phyloP scores from a whole-genome alignment of 345 rosid genomes.

The Rhodamnia rubescens region DNA sequence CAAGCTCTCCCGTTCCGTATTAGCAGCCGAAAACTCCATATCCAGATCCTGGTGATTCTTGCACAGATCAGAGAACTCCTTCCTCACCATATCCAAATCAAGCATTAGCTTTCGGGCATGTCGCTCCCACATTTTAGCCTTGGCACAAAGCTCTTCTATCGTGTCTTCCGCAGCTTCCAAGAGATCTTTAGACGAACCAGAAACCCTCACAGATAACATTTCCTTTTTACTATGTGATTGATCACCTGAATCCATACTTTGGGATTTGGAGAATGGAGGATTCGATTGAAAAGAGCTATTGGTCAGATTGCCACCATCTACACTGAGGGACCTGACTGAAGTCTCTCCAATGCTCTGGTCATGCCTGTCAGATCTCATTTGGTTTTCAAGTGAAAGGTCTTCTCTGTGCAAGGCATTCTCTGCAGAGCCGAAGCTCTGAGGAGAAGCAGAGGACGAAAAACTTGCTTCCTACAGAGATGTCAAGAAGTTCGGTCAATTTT shows the following conservation, averaged over 20 bases:
- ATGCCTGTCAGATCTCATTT: neutral
- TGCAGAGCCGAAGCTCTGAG: slow-evolving; percentile 21
- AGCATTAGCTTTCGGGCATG: slow-evolving; percentile 33
- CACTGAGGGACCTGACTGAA: slow-evolving; percentile 6
- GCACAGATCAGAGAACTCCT: slow-evolving; percentile 32
- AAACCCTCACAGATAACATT: slow-evolving; percentile 7
- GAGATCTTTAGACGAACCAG: slow-evolving; percentile 25
- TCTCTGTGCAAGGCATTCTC: slow-evolving; percentile 11
- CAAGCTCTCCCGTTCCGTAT: slow-evolving; percentile 28
- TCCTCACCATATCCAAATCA: slow-evolving; percentile 33
- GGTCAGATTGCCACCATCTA: slow-evolving; percentile 3
- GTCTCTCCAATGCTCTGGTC: slow-evolving; percentile 4
- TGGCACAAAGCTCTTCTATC: slow-evolving; percentile 28
- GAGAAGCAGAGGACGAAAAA: slow-evolving; percentile 18
- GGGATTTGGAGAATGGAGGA: slow-evolving; percentile 12
- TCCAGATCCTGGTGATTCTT: slow-evolving; percentile 19
- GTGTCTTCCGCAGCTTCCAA: slow-evolving; percentile 43
- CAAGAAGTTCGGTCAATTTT: neutral
- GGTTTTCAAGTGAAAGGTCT: neutral
- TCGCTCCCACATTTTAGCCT: slow-evolving; percentile 51
- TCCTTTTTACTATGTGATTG: slow-evolving; percentile 2
- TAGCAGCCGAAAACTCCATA: slow-evolving; percentile 33
- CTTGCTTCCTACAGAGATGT: slow-evolving; percentile 15
- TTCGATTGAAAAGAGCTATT: slow-evolving; percentile 14
- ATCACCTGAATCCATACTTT: slow-evolving; percentile 7